Base-by-base conservation (phyloP, 768 basidiomycete genomes). In the Boletellus ananiceps region DNA sequence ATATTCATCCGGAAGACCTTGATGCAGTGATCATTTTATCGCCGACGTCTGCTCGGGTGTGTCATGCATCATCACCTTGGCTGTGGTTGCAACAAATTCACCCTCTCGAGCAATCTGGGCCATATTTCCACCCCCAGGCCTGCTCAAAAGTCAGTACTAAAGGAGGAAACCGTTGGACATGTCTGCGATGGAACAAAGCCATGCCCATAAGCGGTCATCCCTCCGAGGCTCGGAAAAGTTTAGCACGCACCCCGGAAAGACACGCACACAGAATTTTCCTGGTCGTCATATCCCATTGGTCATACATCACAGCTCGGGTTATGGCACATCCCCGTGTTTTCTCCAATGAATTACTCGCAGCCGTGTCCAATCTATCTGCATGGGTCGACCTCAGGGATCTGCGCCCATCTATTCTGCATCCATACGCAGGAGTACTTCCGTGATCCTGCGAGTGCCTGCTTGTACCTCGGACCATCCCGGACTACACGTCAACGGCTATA, bases 171-270 rank as follows among this genome's bases (percentile, higher is more conserved):
- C n/a, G 18, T 18, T n/a, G n/a, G n/a, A n/a, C n/a, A n/a, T n/a
- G n/a, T n/a, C n/a, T n/a, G 4, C 34, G 15, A 43, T 37, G 47
- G 36, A 53, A 62, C 60, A 59, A 59, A 38, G 60, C 54, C 15
- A 51, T 5, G 7, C 0, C 51, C 36, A 42, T 14, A 57, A 45
- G 32, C 6, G 55, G 51, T 29, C 59, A 31, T 8, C 1, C n/a
- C 16, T 16, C 40, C 40, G 29, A 35, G n/a, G 19, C 39, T 33
- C 40, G 35, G 35, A 41, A n/a, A 16, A 16, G 36, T 37, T 19
- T 19, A 3, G 19, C 19, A 19, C 2, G 9, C 5, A 12, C 18
- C 5, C 25, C 44, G 35, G 25, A 37, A 44, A 16, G 34, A 25
- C 29, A 29, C 29, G 29, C 29, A 2, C 11, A 6, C 27, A 5